Evolutionary conservation across 208 protist genomes (phyloP), one percentile per base, ranked within the genome.

Genomic region (Trypanosoma conorhini): DNA sequence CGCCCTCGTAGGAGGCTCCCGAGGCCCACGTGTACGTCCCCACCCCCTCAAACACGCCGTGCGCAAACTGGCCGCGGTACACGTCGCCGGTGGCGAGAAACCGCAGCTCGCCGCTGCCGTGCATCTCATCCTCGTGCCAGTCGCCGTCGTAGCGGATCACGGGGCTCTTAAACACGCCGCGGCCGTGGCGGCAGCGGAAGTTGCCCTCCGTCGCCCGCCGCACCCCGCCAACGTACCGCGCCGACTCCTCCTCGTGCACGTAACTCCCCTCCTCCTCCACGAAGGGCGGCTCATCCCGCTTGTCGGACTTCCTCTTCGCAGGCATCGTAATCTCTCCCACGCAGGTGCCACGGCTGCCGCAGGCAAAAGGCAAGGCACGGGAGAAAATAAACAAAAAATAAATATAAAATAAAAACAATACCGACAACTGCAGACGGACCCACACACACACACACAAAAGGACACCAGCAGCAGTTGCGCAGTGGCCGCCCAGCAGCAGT

Each of bases 51-150:
- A 93, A 92, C 28, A 76, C 76, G 30, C 86, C 87, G 51, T 83
- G 79, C 44, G 67, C 54, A 63, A 95, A 94, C 22, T 72, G 67
- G 26, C 85, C 87, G 46, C 61, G 70, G 80, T 94, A 93, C n/a
- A 60, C 56, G 62, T 76, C 81, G 62, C 86, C 90, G 0, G 70
- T 81, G 24, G 60, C 61, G 17, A 81, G 54, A 72, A 92, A 91
- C n/a, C 72, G 66, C 24, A 95, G 72, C 19, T 65, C 56, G 12
- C 92, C 94, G 22, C 67, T 54, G 24, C 94, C 94, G 62, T 97
- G 74, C 84, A 94, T 94, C 65, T 83, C 87, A 65, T 97, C 92
- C 60, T 92, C 83, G 7, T 62, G 30, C 94, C 94, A 97, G 4
- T 93, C 62, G 8, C 94, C 94, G 7, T 77, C 76, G 78, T 97